Evolutionary conservation across 148 eudicot genomes (phyloP), one percentile per base, ranked within the genome.

Genomic region (Chenopodium suecicum): DNA sequence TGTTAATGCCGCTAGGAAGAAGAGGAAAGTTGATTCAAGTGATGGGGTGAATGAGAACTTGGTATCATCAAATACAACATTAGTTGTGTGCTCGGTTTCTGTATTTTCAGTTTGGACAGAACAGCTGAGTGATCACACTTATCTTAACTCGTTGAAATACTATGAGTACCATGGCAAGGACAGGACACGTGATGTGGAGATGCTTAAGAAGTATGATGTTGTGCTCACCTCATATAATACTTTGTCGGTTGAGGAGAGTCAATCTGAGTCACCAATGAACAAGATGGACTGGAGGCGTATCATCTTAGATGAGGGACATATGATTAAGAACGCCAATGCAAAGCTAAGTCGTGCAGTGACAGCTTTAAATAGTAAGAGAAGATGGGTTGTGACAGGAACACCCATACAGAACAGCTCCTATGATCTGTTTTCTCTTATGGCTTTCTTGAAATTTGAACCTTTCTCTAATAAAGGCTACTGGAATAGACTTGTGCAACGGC

Each of bases 361-460:
- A 79, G 83, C 86, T 27, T 83, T 96, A 80, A 88, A 85, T 78
- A 90, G 93, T 50, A 90, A 82, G 70, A 80, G 93, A 70, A 91
- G 99, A 83, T 96, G 98, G 98, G 93, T 86, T 76, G 98, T 96
- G 74, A 92, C 97, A 0, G 99, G 99, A 71, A 96, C 99, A 68
- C 99, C 99, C 41, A 86, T 96, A 78, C 99, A 96, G 67, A 96
- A 96, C 83, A 88, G 91, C 85, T 89, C 97, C 3, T 81, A 83
- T 81, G 99, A 96, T 85, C 85, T 96, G 82, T 96, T 89, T 83
- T 88, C 98, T 46, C 89, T 96, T 48, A 87, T 94, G 92, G 87
- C 94, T 6, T 96, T 96, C 87, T 84, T 96, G 87, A 92, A 87
- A 86, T 94, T 94, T 81, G 92, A 96, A 60, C 99, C 99, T 4